A percentile compares a stretch with the other conserved stretches of the same genome.
These are phyloP conservation scores for Aureobasidium sp. DNA, from an alignment of 2,329 filamentous ascomycete genomes.

Conservation along the genomic window DNA sequence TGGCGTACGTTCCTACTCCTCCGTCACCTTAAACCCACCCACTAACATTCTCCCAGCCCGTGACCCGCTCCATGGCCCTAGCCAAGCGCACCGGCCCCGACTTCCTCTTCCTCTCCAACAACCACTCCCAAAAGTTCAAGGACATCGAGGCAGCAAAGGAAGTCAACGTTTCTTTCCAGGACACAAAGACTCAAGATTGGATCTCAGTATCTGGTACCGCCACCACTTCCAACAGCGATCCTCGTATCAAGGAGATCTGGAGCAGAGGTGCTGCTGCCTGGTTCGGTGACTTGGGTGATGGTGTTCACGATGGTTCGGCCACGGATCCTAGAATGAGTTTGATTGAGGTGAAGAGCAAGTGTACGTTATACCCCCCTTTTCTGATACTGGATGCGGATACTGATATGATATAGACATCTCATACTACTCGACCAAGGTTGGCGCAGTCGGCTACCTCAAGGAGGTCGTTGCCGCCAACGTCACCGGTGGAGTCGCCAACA, in stretches of 20 bases:
- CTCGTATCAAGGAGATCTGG: constrained; percentile 41
- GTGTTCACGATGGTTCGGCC: constrained; percentile 36
- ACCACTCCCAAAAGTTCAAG: constrained; percentile 38
- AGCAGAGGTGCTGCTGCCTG: constrained; percentile 33
- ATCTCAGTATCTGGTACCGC: constrained; percentile 37
- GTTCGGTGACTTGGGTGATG: constrained; percentile 44
- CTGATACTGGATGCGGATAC: too few species aligned
- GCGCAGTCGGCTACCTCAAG: constrained; percentile 22
- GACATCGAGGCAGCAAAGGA: constrained; percentile 35
- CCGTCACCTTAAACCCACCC: too few species aligned
- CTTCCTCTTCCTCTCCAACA: constrained; percentile 44
- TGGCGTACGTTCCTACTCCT: too few species aligned
- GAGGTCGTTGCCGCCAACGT: constrained; percentile 25
- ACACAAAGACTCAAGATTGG: constrained; percentile 40
- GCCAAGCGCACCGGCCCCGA: constrained; percentile 49
- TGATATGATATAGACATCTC: constrained; percentile 21
- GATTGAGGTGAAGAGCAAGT: constrained; percentile 30
- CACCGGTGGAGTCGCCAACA: constrained; percentile 26
- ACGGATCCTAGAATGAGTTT: constrained; percentile 41
- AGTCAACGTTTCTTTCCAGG: constrained; percentile 38
- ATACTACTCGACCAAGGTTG: constrained; percentile 26
- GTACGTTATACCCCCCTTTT: too few species aligned
- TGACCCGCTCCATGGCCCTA: constrained; percentile 41
- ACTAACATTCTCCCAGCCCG: constrained; percentile 22
- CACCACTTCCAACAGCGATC: constrained; percentile 35